Conservation (phyloP, 306 rosid genomes). For the Citrullus colocynthis region DNA sequence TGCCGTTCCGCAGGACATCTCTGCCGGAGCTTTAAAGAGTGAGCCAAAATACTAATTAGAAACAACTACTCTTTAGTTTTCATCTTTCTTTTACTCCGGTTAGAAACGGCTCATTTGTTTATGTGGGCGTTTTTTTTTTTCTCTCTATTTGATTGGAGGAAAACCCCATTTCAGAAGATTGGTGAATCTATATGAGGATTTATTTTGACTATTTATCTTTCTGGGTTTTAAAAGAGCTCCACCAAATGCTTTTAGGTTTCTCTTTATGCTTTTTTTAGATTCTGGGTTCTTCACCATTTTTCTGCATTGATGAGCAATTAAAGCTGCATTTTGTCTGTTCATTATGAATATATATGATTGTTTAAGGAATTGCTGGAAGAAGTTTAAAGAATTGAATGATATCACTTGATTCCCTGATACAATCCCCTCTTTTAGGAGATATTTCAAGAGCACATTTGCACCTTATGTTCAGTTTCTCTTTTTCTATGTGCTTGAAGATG, state of each 20-base stretch:
- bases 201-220: not conserved
- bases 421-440: not conserved
- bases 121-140: not conserved
- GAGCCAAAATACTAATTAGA: not conserved
- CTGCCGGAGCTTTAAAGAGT: constrained; percentile 57
- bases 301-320: not conserved
- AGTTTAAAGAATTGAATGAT: not conserved
- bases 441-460: not conserved
- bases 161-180: not conserved
- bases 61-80: not conserved
- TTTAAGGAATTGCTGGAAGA: not conserved
- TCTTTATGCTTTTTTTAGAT: not conserved
- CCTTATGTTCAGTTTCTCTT: not conserved
- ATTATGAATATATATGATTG: not conserved
- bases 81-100: not conserved
- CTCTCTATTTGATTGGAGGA: not conserved
- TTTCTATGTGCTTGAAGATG: not conserved
- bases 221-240: not conserved
- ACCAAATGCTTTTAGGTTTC: not conserved
- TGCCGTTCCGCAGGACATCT: constrained; percentile 32
- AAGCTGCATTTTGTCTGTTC: not conserved
- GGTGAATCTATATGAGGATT: not conserved
- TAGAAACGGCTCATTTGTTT: not conserved
- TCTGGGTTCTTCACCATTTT: not conserved
- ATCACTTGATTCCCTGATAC: not conserved